Evolutionary conservation across 208 protist genomes (phyloP).

Genomic region (Acanthamoeba comandoni): DNA sequence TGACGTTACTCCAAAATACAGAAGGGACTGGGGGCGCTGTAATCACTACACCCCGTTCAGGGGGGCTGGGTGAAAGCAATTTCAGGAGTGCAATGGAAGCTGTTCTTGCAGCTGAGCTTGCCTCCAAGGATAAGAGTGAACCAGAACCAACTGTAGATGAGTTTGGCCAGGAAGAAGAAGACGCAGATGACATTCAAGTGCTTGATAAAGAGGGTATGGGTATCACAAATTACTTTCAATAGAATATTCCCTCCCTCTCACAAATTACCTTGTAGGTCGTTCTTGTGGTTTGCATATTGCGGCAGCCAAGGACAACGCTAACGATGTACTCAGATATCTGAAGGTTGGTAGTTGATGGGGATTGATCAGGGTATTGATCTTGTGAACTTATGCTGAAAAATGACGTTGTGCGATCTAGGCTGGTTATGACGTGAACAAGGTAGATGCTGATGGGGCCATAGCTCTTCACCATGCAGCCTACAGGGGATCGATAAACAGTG

Average conservation of each 20-base stretch:
- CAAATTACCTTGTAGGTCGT: background rate
- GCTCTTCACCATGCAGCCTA: slow-evolving; percentile 45
- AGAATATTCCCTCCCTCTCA: too few relatives aligned
- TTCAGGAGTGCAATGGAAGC: background rate
- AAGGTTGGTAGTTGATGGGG: background rate
- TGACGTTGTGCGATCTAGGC: too few relatives aligned
- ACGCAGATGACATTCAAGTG: slow-evolving; percentile 17
- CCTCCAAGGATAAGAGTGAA: background rate
- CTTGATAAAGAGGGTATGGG: slow-evolving; percentile 3
- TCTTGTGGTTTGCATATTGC: slow-evolving; percentile 16
- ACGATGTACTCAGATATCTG: background rate
- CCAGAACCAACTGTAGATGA: background rate
- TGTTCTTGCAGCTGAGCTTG: background rate
- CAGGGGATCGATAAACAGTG: background rate
- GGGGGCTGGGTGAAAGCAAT: too few relatives aligned
- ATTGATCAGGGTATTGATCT: too few relatives aligned
- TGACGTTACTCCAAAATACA: background rate
- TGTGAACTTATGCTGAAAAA: too few relatives aligned
- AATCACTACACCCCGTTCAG: too few relatives aligned
- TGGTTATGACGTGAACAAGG: slow-evolving; percentile 12
- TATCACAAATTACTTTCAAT: too few relatives aligned
- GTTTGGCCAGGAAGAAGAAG: background rate
- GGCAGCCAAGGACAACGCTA: background rate
- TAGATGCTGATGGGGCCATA: slow-evolving; percentile 6
- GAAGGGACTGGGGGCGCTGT: too few relatives aligned